Base-by-base conservation (phyloP, 768 basidiomycete genomes). In the Trametes meyenii region DNA sequence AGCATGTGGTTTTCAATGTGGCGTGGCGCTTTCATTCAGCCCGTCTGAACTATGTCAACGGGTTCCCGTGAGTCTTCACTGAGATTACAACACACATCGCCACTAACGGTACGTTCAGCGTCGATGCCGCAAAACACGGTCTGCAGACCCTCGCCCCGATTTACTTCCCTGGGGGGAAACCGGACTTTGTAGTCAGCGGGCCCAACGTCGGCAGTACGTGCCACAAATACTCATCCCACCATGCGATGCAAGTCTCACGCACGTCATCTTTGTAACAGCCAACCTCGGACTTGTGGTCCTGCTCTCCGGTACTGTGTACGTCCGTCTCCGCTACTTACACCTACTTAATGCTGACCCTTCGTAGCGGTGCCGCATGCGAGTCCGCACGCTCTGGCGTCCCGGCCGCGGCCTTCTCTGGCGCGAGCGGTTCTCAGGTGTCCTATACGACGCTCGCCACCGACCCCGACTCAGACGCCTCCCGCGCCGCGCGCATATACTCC, bases 301-400 rank as follows among this genome's bases (percentile, higher is more conserved):
- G 13, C 36, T 62, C 17, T 73, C 72, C 1, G 73, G 73, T 16
- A 74, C 73, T 6, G 65, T 72, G 72, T 73, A 55, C 42, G 72
- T 60, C 24, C 24, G 5, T 2, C 33, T 35, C 23, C 4, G 17
- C 19, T 8, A 5, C 17, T 49, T 38, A 24, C 11, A 23, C 51
- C 6, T 16, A 23, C 17, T n/a, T 12, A 19, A 29, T 29, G 19
- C 60, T 60, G 19, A 46, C 23, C 13, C n/a, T n/a, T 4, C n/a
- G 1, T 58, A 84, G 82, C 23, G 81, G 81, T 5, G 83, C 83
- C 1, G 81, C 83, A 0, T 74, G 74, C 14, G 81, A 81, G 69
- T 79, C 82, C 4, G 78, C 81, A 0, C 66, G 74, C 43, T 75
- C 79, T 65, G 83, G 83, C 35, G 74, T 84, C 39, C 81, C 83